phyloP scores from a whole-genome alignment of 352 stramenopile genomes.

The Globisporangium cystogenes region DNA sequence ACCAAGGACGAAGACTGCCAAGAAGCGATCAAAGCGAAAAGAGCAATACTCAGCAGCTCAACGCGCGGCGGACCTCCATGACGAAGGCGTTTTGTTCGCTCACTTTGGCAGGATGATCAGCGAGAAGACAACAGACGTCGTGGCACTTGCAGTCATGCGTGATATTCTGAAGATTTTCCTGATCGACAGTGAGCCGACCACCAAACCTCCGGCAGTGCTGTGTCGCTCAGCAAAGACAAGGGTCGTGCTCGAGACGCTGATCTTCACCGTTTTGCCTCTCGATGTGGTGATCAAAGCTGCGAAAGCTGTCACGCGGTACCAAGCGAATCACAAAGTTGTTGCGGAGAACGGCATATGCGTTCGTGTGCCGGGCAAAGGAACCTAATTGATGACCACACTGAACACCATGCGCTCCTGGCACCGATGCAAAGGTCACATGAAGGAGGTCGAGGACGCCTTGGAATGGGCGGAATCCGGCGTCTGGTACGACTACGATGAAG shows the following conservation, averaged over 20 bases:
- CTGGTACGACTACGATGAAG: background rate
- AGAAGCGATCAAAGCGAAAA: background rate
- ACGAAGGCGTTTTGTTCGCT: background rate
- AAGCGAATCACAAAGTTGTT: background rate
- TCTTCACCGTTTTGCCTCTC: background rate
- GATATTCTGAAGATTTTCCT: background rate
- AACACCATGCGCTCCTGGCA: background rate
- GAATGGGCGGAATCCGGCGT: background rate
- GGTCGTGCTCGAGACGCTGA: background rate
- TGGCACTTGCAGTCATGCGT: background rate
- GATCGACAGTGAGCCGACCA: background rate
- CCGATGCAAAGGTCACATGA: background rate
- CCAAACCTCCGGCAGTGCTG: background rate
- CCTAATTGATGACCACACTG: background rate
- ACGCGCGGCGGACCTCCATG: background rate
- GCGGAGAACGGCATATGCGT: background rate
- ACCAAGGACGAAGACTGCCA: background rate
- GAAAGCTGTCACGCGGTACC: background rate
- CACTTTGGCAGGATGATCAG: background rate
- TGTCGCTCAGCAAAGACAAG: background rate
- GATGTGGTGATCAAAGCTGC: background rate
- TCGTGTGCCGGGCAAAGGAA: background rate
- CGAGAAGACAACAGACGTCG: background rate
- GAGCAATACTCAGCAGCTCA: background rate
- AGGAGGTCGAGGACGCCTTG: background rate